phyloP scores from a whole-genome alignment of 345 rosid genomes.

The Rhodomyrtus tomentosa region DNA sequence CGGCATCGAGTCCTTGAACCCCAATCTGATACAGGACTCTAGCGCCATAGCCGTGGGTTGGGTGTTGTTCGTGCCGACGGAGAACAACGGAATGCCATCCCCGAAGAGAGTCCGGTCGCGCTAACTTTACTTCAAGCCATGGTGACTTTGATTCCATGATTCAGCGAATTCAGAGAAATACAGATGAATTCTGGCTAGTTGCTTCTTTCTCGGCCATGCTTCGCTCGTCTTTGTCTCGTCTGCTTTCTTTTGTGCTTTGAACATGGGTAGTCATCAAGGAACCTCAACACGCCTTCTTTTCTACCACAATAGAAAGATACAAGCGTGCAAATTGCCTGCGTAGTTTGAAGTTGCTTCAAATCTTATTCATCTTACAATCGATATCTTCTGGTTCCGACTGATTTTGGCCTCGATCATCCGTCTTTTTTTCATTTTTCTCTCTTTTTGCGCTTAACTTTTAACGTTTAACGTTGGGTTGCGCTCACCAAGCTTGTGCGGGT shows the following conservation, averaged over 20 bases:
- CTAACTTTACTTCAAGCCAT: neutral
- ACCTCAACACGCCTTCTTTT: neutral
- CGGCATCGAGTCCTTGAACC: slow-evolving; percentile 23
- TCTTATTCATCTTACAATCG: neutral
- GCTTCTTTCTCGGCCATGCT: neutral
- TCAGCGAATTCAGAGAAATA: neutral
- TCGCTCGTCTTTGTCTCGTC: accelerated
- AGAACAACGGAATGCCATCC: slow-evolving; percentile 7
- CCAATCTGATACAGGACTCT: slow-evolving; percentile 2
- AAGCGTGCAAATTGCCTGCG: neutral
- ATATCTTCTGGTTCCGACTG: neutral
- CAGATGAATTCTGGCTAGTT: neutral
- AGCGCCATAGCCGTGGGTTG: slow-evolving; percentile 12
- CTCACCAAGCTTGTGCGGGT: too few species aligned
- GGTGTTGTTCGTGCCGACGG: slow-evolving; percentile 42
- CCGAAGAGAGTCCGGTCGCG: neutral
- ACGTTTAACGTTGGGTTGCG: too few species aligned
- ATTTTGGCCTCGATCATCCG: neutral
- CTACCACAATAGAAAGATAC: neutral
- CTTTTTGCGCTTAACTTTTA: too few species aligned
- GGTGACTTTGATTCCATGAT: neutral
- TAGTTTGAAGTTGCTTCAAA: neutral
- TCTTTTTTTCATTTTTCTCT: too few species aligned
- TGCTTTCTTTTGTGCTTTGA: neutral
- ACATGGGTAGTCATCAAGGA: neutral